Conservation (phyloP, 768 basidiomycete species). For the Exidia glandulosa region DNA sequence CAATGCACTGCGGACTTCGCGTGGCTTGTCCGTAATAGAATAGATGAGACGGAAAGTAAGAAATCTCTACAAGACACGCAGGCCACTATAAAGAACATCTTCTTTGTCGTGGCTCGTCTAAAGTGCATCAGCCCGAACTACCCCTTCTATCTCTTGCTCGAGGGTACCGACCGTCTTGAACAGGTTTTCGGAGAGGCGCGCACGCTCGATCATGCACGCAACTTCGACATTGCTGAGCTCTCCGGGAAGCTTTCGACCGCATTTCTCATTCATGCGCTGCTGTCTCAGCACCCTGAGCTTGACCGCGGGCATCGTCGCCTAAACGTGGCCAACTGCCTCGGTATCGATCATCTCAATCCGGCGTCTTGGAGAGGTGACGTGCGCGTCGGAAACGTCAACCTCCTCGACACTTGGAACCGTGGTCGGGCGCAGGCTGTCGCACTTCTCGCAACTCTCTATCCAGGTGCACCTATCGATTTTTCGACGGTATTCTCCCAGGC, state of each 20-base stretch:
- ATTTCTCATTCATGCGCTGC: constrained; percentile 11
- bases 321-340: constrained; percentile 9
- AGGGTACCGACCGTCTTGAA: constrained; percentile 21
- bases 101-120: constrained; percentile 14
- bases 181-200: constrained; percentile 14
- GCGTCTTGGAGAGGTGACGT: neutral
- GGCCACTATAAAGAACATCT: constrained; percentile 17
- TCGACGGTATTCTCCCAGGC: neutral
- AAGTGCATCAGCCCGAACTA: constrained; percentile 11
- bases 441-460: neutral
- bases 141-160: constrained; percentile 13
- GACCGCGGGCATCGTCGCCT: constrained; percentile 13
- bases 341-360: constrained; percentile 18
- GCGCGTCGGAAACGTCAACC: neutral
- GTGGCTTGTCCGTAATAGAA: no score
- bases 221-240: constrained; percentile 8
- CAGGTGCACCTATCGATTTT: neutral
- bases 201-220: constrained; percentile 8
- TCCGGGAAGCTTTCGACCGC: constrained; percentile 12
- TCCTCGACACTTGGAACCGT: neutral
- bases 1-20: no score
- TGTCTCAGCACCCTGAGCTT: constrained; percentile 10
- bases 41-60: no score
- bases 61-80: constrained; percentile 18
- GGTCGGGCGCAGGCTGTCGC: neutral